phyloP scores from a whole-genome alignment of 257 asterid genomes.

The Rehmannia glutinosa region DNA sequence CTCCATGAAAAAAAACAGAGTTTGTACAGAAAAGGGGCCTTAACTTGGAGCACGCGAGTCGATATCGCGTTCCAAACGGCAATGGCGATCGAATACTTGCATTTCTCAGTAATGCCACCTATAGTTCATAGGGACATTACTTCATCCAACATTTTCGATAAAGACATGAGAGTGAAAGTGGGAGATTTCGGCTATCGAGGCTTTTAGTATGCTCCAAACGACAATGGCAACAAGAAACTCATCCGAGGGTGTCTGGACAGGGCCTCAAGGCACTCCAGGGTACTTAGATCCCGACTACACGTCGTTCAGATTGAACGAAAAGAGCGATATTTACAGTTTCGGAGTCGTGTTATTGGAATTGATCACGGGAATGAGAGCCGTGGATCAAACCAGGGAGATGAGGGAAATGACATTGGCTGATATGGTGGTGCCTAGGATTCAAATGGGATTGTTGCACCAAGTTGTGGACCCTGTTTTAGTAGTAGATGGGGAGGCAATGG shows the following conservation, averaged over 20 bases:
- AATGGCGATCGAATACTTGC: slow-evolving; percentile 77
- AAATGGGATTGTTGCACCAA: slow-evolving; percentile 80
- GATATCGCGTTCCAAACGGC: slow-evolving; percentile 81
- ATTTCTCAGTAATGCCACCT: slow-evolving; percentile 75
- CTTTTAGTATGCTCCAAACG: slow-evolving; percentile 52
- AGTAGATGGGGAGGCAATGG: slow-evolving; percentile 58
- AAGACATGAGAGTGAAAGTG: slow-evolving; percentile 79
- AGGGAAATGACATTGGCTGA: slow-evolving; percentile 89
- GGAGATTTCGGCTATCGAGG: slow-evolving; percentile 90
- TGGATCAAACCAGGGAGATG: slow-evolving; percentile 76
- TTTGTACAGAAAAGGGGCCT: slow-evolving; percentile 29
- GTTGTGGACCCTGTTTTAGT: slow-evolving; percentile 79
- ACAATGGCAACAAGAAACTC: slow-evolving; percentile 33
- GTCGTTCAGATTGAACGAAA: slow-evolving; percentile 78
- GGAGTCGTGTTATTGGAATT: slow-evolving; percentile 83
- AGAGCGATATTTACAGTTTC: slow-evolving; percentile 89
- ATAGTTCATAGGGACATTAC: slow-evolving; percentile 89
- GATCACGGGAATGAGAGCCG: slow-evolving; percentile 89
- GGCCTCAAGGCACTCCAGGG: slow-evolving; percentile 98
- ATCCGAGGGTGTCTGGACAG: slow-evolving; percentile 84
- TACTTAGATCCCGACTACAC: slow-evolving; percentile 82
- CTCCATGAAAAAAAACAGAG: slow-evolving; percentile 61
- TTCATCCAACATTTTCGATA: slow-evolving; percentile 79
- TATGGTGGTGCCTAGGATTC: slow-evolving; percentile 86
- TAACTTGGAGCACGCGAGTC: slow-evolving; percentile 67